Percentiles rank a stretch among this genome's conserved stretches.
Conservation (phyloP, 2,329 filamentous ascomycete genomes). For the Penicillium hordei region DNA sequence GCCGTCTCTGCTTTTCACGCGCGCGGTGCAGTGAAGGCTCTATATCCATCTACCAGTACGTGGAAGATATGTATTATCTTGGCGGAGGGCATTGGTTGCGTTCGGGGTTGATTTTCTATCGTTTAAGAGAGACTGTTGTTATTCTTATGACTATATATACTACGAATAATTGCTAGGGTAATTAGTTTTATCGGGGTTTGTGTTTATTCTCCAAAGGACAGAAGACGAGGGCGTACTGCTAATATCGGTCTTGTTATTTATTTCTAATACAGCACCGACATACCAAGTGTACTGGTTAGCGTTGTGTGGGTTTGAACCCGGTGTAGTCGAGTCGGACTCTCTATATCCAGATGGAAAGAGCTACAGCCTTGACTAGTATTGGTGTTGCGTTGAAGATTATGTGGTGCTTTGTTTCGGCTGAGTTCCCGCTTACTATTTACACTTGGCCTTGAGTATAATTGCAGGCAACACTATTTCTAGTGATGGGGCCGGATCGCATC, state of each 20-base stretch:
- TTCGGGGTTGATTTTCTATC: conserved; percentile 56
- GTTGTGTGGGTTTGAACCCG: conserved; percentile 12
- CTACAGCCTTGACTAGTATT: too few species aligned
- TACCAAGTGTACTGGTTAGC: background rate
- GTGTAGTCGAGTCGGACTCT: conserved; percentile 7
- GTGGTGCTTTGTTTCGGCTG: too few species aligned
- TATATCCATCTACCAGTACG: conserved; percentile 22
- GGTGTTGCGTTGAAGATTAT: too few species aligned
- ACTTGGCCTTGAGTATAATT: background rate
- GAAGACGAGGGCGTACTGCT: background rate
- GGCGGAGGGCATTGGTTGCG: conserved; percentile 48
- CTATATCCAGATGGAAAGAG: background rate
- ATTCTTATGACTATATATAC: background rate
- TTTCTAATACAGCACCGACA: background rate
- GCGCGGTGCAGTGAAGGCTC: background rate
- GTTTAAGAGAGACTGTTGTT: conserved; percentile 25
- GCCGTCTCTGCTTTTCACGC: background rate
- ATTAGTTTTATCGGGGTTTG: background rate
- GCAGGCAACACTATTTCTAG: conserved; percentile 29
- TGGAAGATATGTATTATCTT: conserved; percentile 47
- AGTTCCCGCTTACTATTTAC: too few species aligned
- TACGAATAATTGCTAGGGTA: background rate
- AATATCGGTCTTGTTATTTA: background rate
- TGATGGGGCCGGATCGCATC: conserved; percentile 55
- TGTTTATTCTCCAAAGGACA: background rate